These are phyloP conservation scores for Chrysoporthe puriensis DNA, from an alignment of 2,329 filamentous ascomycete species.

Conservation along the genomic window DNA sequence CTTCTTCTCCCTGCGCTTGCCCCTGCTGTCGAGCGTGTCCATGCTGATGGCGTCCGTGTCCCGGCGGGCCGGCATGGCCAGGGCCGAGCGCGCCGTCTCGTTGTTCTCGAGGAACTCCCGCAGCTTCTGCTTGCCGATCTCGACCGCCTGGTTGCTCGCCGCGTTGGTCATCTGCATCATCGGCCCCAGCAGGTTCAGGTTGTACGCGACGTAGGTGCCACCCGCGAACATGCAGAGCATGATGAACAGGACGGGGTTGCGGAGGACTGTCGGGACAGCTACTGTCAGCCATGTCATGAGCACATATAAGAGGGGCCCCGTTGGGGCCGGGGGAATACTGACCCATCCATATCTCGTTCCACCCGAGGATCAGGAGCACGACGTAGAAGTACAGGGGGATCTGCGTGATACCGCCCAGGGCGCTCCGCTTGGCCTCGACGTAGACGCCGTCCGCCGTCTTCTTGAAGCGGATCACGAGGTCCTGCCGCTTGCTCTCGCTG, in stretches of 20 bases:
- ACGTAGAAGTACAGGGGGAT: slow-evolving; percentile 95
- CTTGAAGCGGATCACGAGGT: slow-evolving; percentile 93
- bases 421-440: slow-evolving; percentile 95
- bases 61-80: slow-evolving; percentile 68
- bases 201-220: slow-evolving; percentile 87
- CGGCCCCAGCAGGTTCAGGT: slow-evolving; percentile 91
- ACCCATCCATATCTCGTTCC: slow-evolving; percentile 98
- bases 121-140: slow-evolving; percentile 89
- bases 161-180: slow-evolving; percentile 96
- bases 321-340: slow-evolving; percentile 44
- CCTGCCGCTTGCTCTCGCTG: slow-evolving; percentile 85
- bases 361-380: slow-evolving; percentile 86
- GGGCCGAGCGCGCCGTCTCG: slow-evolving; percentile 82
- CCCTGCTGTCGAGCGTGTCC: slow-evolving; percentile 63
- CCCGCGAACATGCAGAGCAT: slow-evolving; percentile 77
- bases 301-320: too few species aligned
- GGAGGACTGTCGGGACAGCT: slow-evolving; percentile 66
- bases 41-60: slow-evolving; percentile 57
- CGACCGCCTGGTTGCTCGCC: slow-evolving; percentile 80
- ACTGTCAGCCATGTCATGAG: slow-evolving; percentile 24
- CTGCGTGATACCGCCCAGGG: slow-evolving; percentile 92
- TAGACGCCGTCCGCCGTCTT: slow-evolving; percentile 98
- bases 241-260: slow-evolving; percentile 92
- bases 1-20: slow-evolving; percentile 50
- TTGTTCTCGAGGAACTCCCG: slow-evolving; percentile 87